A percentile compares a stretch with the other conserved stretches of the same genome.
Evolutionary conservation across 1,284 basidiomycete genomes (phyloP).

Genomic region (Sporisorium exsertum): DNA sequence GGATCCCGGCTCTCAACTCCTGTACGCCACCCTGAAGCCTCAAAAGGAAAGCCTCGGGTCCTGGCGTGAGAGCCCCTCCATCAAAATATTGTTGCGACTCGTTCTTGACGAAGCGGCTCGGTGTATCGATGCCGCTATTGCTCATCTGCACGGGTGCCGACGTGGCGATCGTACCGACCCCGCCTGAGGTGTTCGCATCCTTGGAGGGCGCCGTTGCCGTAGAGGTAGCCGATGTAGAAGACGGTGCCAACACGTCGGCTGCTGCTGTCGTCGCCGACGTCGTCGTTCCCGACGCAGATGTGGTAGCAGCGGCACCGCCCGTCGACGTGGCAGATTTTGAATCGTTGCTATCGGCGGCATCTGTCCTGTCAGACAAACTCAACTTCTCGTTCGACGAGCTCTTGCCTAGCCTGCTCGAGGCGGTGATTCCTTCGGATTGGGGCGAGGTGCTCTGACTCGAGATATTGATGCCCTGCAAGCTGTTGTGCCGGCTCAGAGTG

Average conservation of each 20-base stretch:
- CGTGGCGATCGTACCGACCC: conserved; percentile 9
- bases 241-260: not conserved
- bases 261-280: conserved; percentile 11
- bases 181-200: conserved; percentile 4
- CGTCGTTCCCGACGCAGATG: conserved; percentile 15
- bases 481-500: conserved; percentile 48
- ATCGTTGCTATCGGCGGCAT: conserved; percentile 7
- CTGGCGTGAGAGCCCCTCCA: conserved; percentile 59
- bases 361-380: conserved; percentile 20
- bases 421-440: conserved; percentile 33
- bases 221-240: conserved; percentile 10
- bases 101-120: conserved; percentile 52
- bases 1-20: conserved; percentile 59
- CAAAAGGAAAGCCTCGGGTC: conserved; percentile 61
- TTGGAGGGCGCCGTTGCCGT: conserved; percentile 10
- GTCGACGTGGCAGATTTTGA: conserved; percentile 8
- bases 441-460: conserved; percentile 36
- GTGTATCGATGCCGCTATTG: conserved; percentile 45
- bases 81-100: conserved; percentile 56
- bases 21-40: conserved; percentile 59
- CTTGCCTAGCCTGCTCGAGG: conserved; percentile 28
- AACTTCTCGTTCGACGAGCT: conserved; percentile 39
- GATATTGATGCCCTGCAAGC: conserved; percentile 44
- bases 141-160: conserved; percentile 31
- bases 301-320: conserved; percentile 1